Percentiles rank a stretch among this genome's conserved stretches.
These are phyloP conservation scores for Suillus cothurnatus DNA, from an alignment of 768 basidiomycete species.

Conservation along the genomic window DNA sequence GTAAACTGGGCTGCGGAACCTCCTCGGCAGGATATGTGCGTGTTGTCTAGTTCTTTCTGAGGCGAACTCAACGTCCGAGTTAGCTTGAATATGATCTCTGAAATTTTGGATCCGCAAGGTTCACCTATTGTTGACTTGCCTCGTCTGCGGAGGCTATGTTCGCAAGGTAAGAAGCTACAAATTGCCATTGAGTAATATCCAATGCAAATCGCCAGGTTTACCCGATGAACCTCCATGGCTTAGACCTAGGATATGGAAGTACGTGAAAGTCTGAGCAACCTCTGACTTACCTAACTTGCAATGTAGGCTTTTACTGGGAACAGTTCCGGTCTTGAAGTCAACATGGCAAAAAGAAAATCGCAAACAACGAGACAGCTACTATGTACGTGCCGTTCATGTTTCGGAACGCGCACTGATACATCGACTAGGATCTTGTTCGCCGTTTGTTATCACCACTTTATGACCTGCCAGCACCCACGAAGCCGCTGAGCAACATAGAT, in stretches of 20 bases:
- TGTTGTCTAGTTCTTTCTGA: conserved; percentile 7
- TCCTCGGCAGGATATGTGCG: conserved; percentile 64
- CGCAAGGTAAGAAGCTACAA: conserved; percentile 49
- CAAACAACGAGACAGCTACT: conserved; percentile 71
- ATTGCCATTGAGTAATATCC: background rate
- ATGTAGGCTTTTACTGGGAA: conserved; percentile 61
- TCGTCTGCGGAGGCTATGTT: conserved; percentile 57
- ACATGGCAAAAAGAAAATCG: conserved; percentile 58
- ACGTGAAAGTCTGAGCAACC: conserved; percentile 26
- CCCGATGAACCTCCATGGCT: conserved; percentile 77
- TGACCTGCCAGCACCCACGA: conserved; percentile 42
- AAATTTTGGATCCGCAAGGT: conserved; percentile 55
- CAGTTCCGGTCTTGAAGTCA: conserved; percentile 56
- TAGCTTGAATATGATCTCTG: conserved; percentile 51
- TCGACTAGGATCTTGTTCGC: conserved; percentile 63
- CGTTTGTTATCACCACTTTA: conserved; percentile 60
- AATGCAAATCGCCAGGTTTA: conserved; percentile 48
- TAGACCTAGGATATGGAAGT: conserved; percentile 80
- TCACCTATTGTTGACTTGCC: conserved; percentile 56
- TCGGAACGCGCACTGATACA: conserved; percentile 10
- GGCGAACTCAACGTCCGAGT: conserved; percentile 10
- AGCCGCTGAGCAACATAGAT: conserved; percentile 46
- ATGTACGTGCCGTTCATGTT: conserved; percentile 48
- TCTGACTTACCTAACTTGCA: conserved; percentile 12
- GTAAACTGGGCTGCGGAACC: conserved; percentile 66